Base-by-base conservation (phyloP, 2,329 filamentous ascomycete genomes). In the Ploettnerulaceae sp. region DNA sequence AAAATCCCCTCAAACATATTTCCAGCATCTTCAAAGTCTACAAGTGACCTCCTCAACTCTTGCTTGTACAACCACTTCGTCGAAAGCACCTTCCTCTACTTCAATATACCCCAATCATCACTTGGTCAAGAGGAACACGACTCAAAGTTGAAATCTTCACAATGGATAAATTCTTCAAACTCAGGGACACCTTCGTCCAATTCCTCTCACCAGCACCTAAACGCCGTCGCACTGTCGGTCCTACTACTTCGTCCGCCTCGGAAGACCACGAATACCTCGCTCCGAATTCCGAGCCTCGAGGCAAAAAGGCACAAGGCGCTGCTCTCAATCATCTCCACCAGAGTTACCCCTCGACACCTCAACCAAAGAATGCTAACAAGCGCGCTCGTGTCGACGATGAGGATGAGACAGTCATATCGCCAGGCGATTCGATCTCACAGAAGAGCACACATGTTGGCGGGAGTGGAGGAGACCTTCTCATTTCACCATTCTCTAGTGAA, bases 221-320 rank as follows among this genome's bases (percentile, higher is more conserved):
- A 35, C 62, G 62, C 35, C 63, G 55, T 28, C 60, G 61, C 17
- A 64, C 61, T 14, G 36, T 55, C 18, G 59, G 50, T 14, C 55
- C 55, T 45, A 42, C 38, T 14, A 56, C 53, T 17, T 54, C 54
- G n/a, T 49, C 56, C 8, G 36, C 43, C 9, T 33, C 25, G 5
- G 34, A 35, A 17, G 52, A 56, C 14, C 47, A 45, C 29, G 37
- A 31, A 6, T 58, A 53, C 22, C 11, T 48, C 11, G 24, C 35
- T 17, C 54, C 55, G 1, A 26, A 35, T 6, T 55, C 54, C 11
- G 58, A 58, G 24, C 53, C 53, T 37, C 49, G 42, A 44, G 31
- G 45, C 33, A 47, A 33, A 15, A 58, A 53, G 41, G 36, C 36
- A 4, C 29, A 55, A 32, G 38, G 28, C 6, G 39, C 52, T n/a